Conservation (phyloP, 495 filamentous ascomycete species). For the Cenococcum geophilum region DNA sequence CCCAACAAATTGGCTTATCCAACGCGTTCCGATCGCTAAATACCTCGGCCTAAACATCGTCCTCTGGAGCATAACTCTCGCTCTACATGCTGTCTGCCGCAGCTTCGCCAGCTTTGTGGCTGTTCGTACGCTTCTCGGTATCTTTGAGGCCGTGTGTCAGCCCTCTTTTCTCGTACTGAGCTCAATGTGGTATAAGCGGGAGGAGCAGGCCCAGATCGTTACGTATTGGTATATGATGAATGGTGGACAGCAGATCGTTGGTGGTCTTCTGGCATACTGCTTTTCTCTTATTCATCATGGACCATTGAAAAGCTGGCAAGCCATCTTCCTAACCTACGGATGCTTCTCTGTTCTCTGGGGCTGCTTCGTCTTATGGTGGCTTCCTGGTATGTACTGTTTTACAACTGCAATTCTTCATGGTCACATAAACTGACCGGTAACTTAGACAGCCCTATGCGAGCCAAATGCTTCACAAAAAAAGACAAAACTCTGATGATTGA, state of each 20-base stretch:
- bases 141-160: constrained; percentile 63
- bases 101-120: constrained; percentile 52
- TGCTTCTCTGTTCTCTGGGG: constrained; percentile 49
- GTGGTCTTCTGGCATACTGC: constrained; percentile 49
- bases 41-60: constrained; percentile 11
- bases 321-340: constrained; percentile 56
- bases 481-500: constrained; percentile 32
- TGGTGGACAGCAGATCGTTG: constrained; percentile 47
- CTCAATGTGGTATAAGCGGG: constrained; percentile 66
- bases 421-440: neutral
- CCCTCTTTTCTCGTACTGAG: constrained; percentile 53
- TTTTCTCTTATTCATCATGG: constrained; percentile 48
- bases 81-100: constrained; percentile 52
- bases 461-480: constrained; percentile 33
- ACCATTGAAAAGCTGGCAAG: constrained; percentile 50
- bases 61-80: constrained; percentile 36
- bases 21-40: constrained; percentile 48
- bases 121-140: constrained; percentile 58
- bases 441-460: constrained; percentile 36
- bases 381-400: constrained; percentile 20
- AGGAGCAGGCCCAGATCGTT: constrained; percentile 59
- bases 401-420: too few species aligned
- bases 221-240: constrained; percentile 67
- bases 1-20: constrained; percentile 50
- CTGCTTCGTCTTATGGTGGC: constrained; percentile 33